Evolutionary conservation across 1,139 yeast species (phyloP), one percentile per base, ranked within the genome.

Genomic region (Dujonia santamariae): DNA sequence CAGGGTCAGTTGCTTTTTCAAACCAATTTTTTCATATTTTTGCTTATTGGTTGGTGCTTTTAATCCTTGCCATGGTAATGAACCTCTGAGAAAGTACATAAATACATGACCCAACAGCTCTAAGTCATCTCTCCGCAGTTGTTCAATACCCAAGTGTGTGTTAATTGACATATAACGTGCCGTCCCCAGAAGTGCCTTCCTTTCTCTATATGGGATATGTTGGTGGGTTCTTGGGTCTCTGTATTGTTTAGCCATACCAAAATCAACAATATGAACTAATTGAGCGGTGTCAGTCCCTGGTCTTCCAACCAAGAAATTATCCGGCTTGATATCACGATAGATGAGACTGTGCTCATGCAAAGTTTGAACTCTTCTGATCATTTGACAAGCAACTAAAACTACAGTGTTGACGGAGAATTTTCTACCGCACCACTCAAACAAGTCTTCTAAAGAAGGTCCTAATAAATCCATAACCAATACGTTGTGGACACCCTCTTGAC

Each of bases 11-110:
- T 83, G 79, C 51, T 84, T 84, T 60, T 82, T 83, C 51, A 81
- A 79, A 30, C 94, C 94, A 50, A 84, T 84, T 52, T 82, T 84
- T 54, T 84, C 94, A 56, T 84, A 84, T 56, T 84, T 84, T 43
- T 80, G 84, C 56, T 83, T 84, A 59, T 84, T 84, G 8, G 87
- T 82, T 32, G 90, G 90, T 1, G 92, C 92, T 54, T 82, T 78
- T 41, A 67, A 54, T 4, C 73, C 75, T 49, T 70, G 75, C 75
- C 75, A 70, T 30, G 82, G 82, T 41, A 75, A 61, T 32, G 74
- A 69, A n/a, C 84, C 84, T 41, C 79, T 63, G 34, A 77, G 56
- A 43, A 78, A 78, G 53, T 78, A 78, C 66, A 78, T 70, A 46
- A 78, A 78, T 4, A 78, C 84, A 55, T 78, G 83, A 7, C 83